phyloP scores from a whole-genome alignment of 176 grass and related monocot species.

The Bonia amplexicaulis region DNA sequence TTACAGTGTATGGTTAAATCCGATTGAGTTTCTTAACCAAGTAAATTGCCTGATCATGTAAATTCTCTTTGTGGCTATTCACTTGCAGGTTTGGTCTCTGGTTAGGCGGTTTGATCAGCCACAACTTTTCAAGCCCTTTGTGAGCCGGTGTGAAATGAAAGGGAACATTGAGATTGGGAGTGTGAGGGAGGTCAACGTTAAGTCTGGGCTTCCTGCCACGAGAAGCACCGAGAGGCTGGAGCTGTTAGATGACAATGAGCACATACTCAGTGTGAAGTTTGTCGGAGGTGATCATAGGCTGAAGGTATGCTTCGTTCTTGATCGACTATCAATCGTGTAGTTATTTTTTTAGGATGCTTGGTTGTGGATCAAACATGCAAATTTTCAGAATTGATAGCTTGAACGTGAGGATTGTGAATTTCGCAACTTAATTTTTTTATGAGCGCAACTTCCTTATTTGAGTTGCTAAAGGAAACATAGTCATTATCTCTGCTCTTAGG shows the following conservation, averaged over 20 bases:
- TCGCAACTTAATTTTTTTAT: not conserved
- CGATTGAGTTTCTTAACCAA: not conserved
- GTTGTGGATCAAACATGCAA: not conserved
- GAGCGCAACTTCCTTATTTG: not conserved
- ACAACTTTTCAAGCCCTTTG: slow-evolving; percentile 90
- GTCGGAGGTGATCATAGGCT: slow-evolving; percentile 89
- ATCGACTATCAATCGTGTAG: not conserved
- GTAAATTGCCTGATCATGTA: slow-evolving; percentile 7
- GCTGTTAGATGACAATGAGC: slow-evolving; percentile 78
- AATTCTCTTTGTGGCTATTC: not conserved
- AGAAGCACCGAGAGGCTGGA: slow-evolving; percentile 84
- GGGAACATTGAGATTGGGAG: slow-evolving; percentile 80
- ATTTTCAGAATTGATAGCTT: not conserved
- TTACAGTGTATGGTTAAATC: not conserved
- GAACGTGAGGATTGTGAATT: not conserved
- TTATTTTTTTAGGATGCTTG: slow-evolving; percentile 6
- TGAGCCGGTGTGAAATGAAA: slow-evolving; percentile 86
- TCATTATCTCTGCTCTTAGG: not conserved
- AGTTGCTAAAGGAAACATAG: not conserved
- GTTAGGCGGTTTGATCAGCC: slow-evolving; percentile 98
- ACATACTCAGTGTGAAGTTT: slow-evolving; percentile 86
- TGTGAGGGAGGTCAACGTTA: slow-evolving; percentile 89
- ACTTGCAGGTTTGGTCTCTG: slow-evolving; percentile 83
- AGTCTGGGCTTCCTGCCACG: slow-evolving; percentile 84
- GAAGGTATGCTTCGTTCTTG: slow-evolving; percentile 47